Percentiles rank a stretch among this genome's conserved stretches.
phyloP scores from a whole-genome alignment of 2,329 filamentous ascomycete genomes.

The Bipolaris cookei region DNA sequence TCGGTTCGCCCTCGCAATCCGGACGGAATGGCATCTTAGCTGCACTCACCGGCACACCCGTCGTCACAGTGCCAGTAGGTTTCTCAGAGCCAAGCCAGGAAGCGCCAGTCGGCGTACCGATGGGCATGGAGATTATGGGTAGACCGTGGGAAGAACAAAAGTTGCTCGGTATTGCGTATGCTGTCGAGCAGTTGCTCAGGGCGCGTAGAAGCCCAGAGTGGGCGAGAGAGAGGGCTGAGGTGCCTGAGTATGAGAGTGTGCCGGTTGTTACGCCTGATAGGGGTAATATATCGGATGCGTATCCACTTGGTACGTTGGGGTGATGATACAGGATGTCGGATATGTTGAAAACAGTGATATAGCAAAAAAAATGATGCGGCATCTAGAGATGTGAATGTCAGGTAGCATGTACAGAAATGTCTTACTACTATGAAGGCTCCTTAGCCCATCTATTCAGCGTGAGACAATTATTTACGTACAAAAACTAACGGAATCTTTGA shows the following conservation, averaged over 20 bases:
- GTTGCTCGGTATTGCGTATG: constrained; percentile 61
- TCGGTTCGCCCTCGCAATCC: constrained; percentile 63
- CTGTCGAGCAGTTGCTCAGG: constrained; percentile 56
- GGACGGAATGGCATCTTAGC: constrained; percentile 66
- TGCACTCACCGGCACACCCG: constrained; percentile 60
- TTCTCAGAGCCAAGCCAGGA: constrained; percentile 58
- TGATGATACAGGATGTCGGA: neutral
- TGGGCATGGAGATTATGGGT: constrained; percentile 70
- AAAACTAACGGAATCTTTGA: no score
- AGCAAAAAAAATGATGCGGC: no score
- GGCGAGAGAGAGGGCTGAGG: constrained; percentile 51
- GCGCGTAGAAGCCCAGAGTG: constrained; percentile 57
- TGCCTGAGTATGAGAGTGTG: constrained; percentile 51
- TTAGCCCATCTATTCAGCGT: no score
- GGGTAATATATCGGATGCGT: constrained; percentile 52
- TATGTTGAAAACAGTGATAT: neutral
- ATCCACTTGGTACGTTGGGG: constrained; percentile 56
- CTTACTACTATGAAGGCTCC: no score
- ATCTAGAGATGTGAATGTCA: no score
- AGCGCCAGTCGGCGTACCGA: constrained; percentile 64
- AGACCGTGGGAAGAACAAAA: constrained; percentile 61
- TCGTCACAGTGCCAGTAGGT: constrained; percentile 61
- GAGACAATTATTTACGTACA: no score
- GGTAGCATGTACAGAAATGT: no score
- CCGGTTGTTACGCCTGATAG: constrained; percentile 55